phyloP scores from a whole-genome alignment of 805 yeast genomes.

The Yueomyces sp. region DNA sequence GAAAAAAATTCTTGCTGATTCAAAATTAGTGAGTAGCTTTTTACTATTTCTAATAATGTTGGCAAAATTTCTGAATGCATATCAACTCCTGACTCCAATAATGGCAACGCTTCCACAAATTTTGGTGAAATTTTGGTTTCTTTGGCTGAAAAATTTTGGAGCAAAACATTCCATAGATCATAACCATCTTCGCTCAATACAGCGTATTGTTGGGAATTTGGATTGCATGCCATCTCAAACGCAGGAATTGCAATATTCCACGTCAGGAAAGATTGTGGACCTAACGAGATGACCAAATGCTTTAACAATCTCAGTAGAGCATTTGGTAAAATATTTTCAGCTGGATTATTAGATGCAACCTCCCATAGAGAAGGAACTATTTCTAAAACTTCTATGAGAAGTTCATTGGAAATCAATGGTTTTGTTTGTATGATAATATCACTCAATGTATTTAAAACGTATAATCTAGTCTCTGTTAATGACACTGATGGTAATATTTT shows the following conservation, averaged over 20 bases:
- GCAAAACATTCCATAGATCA: slow-evolving; percentile 64
- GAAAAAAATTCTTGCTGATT: slow-evolving; percentile 26
- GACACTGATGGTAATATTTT: slow-evolving; percentile 36
- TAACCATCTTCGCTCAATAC: slow-evolving; percentile 74
- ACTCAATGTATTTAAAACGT: slow-evolving; percentile 53
- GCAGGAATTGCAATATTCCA: slow-evolving; percentile 51
- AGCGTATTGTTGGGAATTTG: slow-evolving; percentile 38
- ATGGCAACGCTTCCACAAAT: slow-evolving; percentile 34
- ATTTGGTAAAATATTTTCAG: slow-evolving; percentile 32
- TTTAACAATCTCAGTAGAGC: slow-evolving; percentile 43
- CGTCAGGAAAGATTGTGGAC: slow-evolving; percentile 36
- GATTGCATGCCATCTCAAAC: slow-evolving; percentile 47
- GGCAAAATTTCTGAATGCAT: slow-evolving; percentile 67
- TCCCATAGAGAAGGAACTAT: slow-evolving; percentile 76
- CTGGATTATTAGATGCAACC: slow-evolving; percentile 25
- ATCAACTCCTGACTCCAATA: slow-evolving; percentile 44
- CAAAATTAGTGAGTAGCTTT: slow-evolving; percentile 47
- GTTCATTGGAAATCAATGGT: slow-evolving; percentile 41
- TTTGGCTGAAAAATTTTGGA: slow-evolving; percentile 44
- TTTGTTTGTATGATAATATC: slow-evolving; percentile 50
- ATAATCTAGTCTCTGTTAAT: slow-evolving; percentile 65
- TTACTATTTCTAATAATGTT: slow-evolving; percentile 41
- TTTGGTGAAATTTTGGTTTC: slow-evolving; percentile 18
- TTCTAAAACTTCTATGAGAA: slow-evolving; percentile 37
- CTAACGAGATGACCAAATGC: slow-evolving; percentile 42